Evolutionary conservation across 805 yeast species (phyloP).

Genomic region (Ogataea nakhonphanomensis): DNA sequence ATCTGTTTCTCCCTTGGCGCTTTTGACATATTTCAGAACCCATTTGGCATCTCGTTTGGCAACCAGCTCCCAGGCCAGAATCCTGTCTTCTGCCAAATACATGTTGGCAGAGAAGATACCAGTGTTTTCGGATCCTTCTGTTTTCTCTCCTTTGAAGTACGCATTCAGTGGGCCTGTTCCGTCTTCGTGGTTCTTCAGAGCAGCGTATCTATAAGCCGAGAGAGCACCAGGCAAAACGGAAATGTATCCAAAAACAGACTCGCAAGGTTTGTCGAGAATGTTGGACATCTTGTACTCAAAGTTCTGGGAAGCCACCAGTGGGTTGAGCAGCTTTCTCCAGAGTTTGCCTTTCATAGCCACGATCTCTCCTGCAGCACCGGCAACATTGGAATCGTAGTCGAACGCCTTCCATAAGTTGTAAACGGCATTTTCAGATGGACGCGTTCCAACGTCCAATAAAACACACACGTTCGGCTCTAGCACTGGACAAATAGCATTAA

Average conservation of each 20-base stretch:
- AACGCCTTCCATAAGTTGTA: constrained; percentile 97
- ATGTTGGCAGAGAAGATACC: constrained; percentile 93
- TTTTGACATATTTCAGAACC: constrained; percentile 88
- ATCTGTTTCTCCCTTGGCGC: constrained; percentile 95
- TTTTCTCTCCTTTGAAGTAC: constrained; percentile 81
- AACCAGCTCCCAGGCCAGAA: constrained; percentile 92
- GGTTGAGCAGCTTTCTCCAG: constrained; percentile 78
- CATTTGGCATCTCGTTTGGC: constrained; percentile 81
- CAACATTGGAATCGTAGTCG: constrained; percentile 93
- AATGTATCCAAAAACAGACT: constrained; percentile 88
- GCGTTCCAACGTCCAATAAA: constrained; percentile 94
- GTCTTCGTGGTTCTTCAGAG: constrained; percentile 77
- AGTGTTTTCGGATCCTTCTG: constrained; percentile 34
- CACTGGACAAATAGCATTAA: constrained; percentile 90
- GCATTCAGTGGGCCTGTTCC: constrained; percentile 91
- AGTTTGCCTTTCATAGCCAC: constrained; percentile 91
- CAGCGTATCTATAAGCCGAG: constrained; percentile 89
- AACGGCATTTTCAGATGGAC: constrained; percentile 82
- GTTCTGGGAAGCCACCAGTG: constrained; percentile 93
- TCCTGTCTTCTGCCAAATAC: constrained; percentile 97
- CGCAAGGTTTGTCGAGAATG: constrained; percentile 90
- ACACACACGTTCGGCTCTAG: constrained; percentile 89
- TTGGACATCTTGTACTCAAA: constrained; percentile 98
- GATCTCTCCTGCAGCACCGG: constrained; percentile 99
- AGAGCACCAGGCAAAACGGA: constrained; percentile 94